These are phyloP conservation scores for Citrullus mucosospermus DNA, from an alignment of 306 rosid genomes.

Conservation along the genomic window DNA sequence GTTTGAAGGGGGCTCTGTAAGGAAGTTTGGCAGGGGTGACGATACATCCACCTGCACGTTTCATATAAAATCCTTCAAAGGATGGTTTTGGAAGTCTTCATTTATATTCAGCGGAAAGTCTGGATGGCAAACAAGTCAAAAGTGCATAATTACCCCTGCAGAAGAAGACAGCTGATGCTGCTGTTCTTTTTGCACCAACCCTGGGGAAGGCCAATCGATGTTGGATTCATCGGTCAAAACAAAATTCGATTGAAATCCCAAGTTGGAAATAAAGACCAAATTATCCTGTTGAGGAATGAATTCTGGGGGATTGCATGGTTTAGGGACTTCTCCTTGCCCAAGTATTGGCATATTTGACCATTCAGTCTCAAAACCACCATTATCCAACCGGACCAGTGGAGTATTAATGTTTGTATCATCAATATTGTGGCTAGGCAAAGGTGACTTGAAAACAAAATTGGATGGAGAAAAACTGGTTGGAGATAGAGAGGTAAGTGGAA, in stretches of 20 bases:
- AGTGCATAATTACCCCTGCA: slow-evolving; percentile 30
- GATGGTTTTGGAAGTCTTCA: neutral
- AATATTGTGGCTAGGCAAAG: slow-evolving; percentile 18
- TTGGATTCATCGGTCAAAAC: slow-evolving; percentile 31
- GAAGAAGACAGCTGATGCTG: slow-evolving; percentile 29
- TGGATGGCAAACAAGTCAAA: slow-evolving; percentile 1
- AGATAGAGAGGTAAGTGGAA: slow-evolving; percentile 15
- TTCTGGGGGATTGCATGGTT: slow-evolving; percentile 29
- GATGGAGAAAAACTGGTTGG: slow-evolving; percentile 15
- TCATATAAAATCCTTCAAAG: slow-evolving; percentile 1
- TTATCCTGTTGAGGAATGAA: slow-evolving; percentile 23
- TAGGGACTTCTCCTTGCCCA: slow-evolving; percentile 22
- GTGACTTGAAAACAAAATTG: slow-evolving; percentile 21
- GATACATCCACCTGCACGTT: slow-evolving; percentile 47
- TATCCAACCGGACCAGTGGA: slow-evolving; percentile 10
- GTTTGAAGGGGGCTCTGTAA: slow-evolving; percentile 99
- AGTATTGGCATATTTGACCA: slow-evolving; percentile 12
- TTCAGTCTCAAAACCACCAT: slow-evolving; percentile 23
- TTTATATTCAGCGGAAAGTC: neutral
- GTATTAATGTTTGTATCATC: slow-evolving; percentile 20
- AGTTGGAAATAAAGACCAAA: slow-evolving; percentile 25
- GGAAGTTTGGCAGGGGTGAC: slow-evolving; percentile 28
- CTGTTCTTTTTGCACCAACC: slow-evolving; percentile 28
- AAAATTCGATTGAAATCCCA: slow-evolving; percentile 24
- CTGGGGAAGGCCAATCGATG: slow-evolving; percentile 23